A percentile compares a stretch with the other conserved stretches of the same genome.
Evolutionary conservation across 257 asterid species (phyloP).

Genomic region (Plantago elongata): DNA sequence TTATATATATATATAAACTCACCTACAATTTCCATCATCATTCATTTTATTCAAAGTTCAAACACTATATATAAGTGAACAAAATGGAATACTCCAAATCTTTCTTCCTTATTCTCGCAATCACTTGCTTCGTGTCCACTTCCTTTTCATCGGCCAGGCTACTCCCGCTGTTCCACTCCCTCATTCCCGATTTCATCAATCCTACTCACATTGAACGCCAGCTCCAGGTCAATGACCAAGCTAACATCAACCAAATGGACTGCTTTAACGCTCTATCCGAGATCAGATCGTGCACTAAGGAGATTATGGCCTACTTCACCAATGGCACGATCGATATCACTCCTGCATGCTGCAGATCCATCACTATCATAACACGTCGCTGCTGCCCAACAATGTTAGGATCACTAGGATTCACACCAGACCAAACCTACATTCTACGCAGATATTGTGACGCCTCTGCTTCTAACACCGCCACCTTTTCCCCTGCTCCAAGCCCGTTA

Average conservation of each 20-base stretch:
- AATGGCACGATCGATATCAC: slow-evolving; percentile 25
- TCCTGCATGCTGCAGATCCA: slow-evolving; percentile 37
- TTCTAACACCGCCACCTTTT: slow-evolving; percentile 5
- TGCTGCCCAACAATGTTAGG: slow-evolving; percentile 47
- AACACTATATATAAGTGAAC: not conserved
- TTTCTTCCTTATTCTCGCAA: slow-evolving; percentile 18
- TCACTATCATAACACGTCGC: slow-evolving; percentile 33
- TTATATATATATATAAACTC: slow-evolving; percentile 25
- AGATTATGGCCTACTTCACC: slow-evolving; percentile 30
- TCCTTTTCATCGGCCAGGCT: slow-evolving; percentile 10
- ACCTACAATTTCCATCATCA: not conserved
- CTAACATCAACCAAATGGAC: slow-evolving; percentile 18
- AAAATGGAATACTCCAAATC: slow-evolving; percentile 17
- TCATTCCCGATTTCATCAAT: not conserved
- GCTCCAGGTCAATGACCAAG: not conserved
- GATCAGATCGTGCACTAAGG: slow-evolving; percentile 41
- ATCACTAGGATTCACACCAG: slow-evolving; percentile 32
- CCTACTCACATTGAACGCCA: not conserved
- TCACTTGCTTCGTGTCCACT: slow-evolving; percentile 18
- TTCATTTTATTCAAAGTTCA: not conserved
- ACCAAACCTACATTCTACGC: slow-evolving; percentile 30
- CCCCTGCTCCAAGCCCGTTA: slow-evolving; percentile 20
- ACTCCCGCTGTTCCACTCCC: not conserved
- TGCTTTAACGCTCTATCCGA: slow-evolving; percentile 37
- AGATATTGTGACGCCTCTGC: slow-evolving; percentile 41